Evolutionary conservation across 2,329 filamentous ascomycete species (phyloP).

Genomic region (Pseudocercospora musae): DNA sequence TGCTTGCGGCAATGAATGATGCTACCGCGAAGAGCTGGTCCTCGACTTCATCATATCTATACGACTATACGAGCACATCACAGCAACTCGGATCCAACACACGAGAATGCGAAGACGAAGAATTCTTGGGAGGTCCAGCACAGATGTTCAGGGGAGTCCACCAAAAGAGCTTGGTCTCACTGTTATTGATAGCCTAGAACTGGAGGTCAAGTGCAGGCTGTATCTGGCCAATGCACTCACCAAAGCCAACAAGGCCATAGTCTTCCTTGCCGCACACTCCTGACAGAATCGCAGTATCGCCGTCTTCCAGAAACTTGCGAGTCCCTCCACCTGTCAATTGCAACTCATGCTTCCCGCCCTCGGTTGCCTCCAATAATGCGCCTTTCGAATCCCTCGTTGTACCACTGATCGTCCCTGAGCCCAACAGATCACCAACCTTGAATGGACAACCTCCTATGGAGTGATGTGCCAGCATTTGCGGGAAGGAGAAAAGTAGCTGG

Average conservation of each 20-base stretch:
- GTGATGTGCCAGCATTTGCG: conserved; percentile 79
- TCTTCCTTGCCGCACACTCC: conserved; percentile 63
- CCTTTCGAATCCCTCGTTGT: conserved; percentile 57
- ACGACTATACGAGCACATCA: neutral
- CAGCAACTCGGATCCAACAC: too few species aligned
- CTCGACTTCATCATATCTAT: neutral
- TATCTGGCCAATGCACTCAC: conserved; percentile 66
- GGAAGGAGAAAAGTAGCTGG: conserved; percentile 76
- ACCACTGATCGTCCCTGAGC: conserved; percentile 76
- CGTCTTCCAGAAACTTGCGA: conserved; percentile 70
- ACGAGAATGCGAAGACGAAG: neutral
- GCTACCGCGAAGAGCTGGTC: neutral
- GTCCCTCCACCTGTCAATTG: conserved; percentile 62
- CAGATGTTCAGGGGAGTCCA: neutral
- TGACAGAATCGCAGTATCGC: conserved; percentile 64
- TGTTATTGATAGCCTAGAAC: conserved; percentile 2
- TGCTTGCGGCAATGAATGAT: neutral
- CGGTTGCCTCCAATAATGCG: conserved; percentile 68
- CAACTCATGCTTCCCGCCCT: conserved; percentile 64
- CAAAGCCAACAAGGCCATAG: conserved; percentile 70
- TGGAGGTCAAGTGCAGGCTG: conserved; percentile 37
- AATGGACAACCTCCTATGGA: conserved; percentile 72
- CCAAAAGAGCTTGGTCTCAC: neutral
- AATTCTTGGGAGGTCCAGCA: neutral
- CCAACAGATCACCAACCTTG: conserved; percentile 70